Percentiles rank a stretch among this genome's conserved stretches.
phyloP scores from a whole-genome alignment of 73 alveolate species.

The Blepharisma japonicum region DNA sequence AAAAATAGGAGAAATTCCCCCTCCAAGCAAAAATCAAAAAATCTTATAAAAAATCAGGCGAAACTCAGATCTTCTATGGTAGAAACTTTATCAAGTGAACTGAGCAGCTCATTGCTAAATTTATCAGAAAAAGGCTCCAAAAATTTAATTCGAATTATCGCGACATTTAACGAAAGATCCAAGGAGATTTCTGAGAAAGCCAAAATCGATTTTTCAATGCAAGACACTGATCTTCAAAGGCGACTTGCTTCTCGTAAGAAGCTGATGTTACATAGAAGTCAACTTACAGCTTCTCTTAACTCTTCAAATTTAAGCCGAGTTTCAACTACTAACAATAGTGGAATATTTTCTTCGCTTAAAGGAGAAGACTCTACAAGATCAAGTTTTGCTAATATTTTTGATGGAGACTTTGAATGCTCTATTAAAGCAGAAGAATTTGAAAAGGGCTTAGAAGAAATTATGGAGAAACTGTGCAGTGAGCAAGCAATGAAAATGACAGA shows the following conservation, averaged over 20 bases:
- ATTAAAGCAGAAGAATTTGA: not conserved
- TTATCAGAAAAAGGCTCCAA: not conserved
- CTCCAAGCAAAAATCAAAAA: too few species aligned
- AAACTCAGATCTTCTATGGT: too few species aligned
- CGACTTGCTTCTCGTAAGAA: not conserved
- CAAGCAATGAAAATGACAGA: not conserved
- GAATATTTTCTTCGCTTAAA: not conserved
- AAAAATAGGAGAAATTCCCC: too few species aligned
- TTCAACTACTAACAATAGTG: not conserved
- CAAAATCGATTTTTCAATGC: not conserved
- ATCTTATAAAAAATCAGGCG: too few species aligned
- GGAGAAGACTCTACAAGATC: not conserved
- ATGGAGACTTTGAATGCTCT: not conserved
- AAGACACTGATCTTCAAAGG: not conserved
- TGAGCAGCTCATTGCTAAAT: too few species aligned
- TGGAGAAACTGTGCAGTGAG: not conserved
- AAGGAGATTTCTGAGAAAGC: not conserved
- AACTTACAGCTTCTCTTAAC: not conserved
- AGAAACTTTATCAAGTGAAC: too few species aligned
- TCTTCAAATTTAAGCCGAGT: not conserved
- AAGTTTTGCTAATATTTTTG: not conserved
- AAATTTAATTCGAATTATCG: not conserved
- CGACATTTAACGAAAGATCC: not conserved
- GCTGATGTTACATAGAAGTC: not conserved
- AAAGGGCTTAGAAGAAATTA: not conserved